Conservation (phyloP, 2,329 filamentous ascomycete species). For the Stachybotrys elegans region DNA sequence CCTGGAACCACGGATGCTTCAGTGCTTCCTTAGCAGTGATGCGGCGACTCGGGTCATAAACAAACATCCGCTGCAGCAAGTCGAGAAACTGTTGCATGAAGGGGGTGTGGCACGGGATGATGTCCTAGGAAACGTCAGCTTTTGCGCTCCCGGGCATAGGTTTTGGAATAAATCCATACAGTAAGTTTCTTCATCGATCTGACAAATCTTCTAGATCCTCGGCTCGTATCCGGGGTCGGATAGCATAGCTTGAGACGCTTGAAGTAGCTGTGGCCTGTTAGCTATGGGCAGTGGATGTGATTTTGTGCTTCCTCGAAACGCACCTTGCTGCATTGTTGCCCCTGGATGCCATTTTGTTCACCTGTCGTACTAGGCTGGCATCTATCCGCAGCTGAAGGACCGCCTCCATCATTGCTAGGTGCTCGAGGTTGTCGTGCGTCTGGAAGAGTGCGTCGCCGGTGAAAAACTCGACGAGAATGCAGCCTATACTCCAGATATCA, state of each 20-base stretch:
- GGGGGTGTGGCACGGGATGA: conserved; percentile 53
- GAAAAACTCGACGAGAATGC: conserved; percentile 69
- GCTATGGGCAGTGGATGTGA: neutral
- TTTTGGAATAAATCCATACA: conserved; percentile 40
- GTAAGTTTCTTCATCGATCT: conserved; percentile 64
- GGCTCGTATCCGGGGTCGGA: conserved; percentile 56
- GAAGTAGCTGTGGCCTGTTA: conserved; percentile 53
- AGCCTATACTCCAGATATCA: conserved; percentile 71
- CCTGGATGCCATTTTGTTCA: conserved; percentile 47
- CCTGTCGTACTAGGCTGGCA: conserved; percentile 44
- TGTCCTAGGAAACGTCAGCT: conserved; percentile 42
- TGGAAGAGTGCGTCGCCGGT: conserved; percentile 68
- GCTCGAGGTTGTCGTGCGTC: conserved; percentile 67
- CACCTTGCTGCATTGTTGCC: conserved; percentile 62
- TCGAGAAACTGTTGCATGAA: conserved; percentile 61
- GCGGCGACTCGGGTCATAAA: conserved; percentile 60
- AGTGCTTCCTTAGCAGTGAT: conserved; percentile 64
- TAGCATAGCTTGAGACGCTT: conserved; percentile 62
- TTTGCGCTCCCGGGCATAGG: neutral
- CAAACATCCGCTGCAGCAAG: conserved; percentile 60
- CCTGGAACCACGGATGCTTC: conserved; percentile 64
- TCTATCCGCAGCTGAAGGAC: conserved; percentile 58
- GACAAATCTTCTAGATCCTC: conserved; percentile 61
- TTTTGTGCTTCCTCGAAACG: conserved; percentile 13
- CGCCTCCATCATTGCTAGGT: conserved; percentile 71